Evolutionary conservation across 2,329 filamentous ascomycete genomes (phyloP).

Genomic region (Aureobasidium subglaciale): DNA sequence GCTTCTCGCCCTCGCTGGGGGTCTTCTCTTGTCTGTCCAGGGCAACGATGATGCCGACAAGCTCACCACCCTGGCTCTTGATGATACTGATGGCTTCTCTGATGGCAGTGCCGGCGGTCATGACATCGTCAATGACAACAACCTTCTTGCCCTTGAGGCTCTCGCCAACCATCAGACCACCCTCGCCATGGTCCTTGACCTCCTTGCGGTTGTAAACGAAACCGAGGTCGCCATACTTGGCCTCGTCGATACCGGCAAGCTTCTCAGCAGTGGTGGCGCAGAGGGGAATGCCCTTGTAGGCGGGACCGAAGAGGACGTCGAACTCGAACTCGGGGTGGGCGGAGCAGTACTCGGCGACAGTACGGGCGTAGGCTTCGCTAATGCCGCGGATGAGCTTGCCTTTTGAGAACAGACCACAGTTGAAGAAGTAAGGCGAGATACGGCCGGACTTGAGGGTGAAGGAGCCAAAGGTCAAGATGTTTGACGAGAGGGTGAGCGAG

Average conservation of each 20-base stretch:
- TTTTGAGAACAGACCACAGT: conserved; percentile 83
- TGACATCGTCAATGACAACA: conserved; percentile 91
- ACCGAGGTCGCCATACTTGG: conserved; percentile 60
- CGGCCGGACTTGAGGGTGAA: conserved; percentile 91
- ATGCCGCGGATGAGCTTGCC: conserved; percentile 71
- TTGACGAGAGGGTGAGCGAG: conserved; percentile 58
- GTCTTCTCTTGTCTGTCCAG: conserved; percentile 83
- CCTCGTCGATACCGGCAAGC: conserved; percentile 61
- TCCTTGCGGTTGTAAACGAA: conserved; percentile 97
- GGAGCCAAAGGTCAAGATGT: conserved; percentile 71
- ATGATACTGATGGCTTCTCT: conserved; percentile 89
- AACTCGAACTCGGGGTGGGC: conserved; percentile 50
- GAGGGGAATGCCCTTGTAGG: conserved; percentile 97
- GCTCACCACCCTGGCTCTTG: conserved; percentile 70
- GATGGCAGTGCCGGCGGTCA: conserved; percentile 91
- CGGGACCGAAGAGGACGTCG: conserved; percentile 86
- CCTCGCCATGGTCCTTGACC: conserved; percentile 91
- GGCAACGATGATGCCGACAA: conserved; percentile 82
- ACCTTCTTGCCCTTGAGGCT: conserved; percentile 77
- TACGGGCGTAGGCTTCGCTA: conserved; percentile 69
- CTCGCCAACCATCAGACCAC: conserved; percentile 85
- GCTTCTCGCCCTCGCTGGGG: conserved; percentile 42
- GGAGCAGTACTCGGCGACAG: conserved; percentile 48
- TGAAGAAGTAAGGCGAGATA: conserved; percentile 94
- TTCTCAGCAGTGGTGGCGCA: conserved; percentile 69